These are phyloP conservation scores for Phytophthora rubi DNA, from an alignment of 352 stramenopile species.

Conservation along the genomic window DNA sequence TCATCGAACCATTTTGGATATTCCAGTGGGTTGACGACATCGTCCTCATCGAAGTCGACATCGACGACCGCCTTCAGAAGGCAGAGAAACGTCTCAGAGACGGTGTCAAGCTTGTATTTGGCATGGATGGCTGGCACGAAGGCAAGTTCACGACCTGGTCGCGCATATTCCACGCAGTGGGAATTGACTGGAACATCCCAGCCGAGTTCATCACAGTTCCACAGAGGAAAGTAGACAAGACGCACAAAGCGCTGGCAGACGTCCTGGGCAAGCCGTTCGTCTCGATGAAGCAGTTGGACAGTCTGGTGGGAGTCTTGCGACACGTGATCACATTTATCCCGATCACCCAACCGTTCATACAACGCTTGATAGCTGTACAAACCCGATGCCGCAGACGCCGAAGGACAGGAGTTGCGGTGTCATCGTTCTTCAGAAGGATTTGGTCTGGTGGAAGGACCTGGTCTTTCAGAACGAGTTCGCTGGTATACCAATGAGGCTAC, in stretches of 20 bases:
- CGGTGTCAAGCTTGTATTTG: background rate
- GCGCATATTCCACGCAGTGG: background rate
- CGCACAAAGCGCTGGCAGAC: background rate
- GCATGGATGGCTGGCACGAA: background rate
- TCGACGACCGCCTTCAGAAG: background rate
- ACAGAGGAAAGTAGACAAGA: background rate
- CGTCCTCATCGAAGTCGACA: background rate
- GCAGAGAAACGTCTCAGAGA: background rate
- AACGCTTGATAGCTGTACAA: background rate
- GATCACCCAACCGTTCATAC: background rate
- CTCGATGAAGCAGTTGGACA: background rate
- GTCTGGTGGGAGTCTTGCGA: background rate
- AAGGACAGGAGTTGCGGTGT: background rate
- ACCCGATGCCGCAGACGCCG: background rate
- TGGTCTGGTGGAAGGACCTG: background rate
- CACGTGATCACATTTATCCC: background rate
- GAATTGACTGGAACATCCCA: background rate
- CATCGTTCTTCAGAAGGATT: background rate
- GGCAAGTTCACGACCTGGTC: slow-evolving; percentile 2
- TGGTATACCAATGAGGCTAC: background rate
- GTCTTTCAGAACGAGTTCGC: background rate
- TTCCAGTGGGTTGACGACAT: background rate
- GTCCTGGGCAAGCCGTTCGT: background rate
- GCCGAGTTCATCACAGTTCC: background rate
- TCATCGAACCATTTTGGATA: background rate